Evolutionary conservation across 805 yeast genomes (phyloP), one percentile per base, ranked within the genome.

Genomic region (Cyberlindnera bimundalis): DNA sequence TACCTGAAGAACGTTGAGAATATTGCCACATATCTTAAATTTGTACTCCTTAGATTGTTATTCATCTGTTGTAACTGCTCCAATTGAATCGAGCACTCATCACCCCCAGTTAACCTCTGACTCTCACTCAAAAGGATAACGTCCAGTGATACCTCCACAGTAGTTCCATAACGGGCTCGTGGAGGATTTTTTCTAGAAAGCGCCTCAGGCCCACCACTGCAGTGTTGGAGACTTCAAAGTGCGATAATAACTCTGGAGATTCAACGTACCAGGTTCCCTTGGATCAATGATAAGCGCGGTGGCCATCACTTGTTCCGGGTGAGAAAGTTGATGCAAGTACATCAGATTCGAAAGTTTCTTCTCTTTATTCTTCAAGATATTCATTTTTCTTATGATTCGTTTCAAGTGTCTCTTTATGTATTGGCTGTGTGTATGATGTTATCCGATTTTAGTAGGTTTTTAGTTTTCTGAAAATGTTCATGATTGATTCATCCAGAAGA

Each of bases 191-290:
- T 56, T 18, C 51, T 36, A n/a, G 40, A 33, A 43, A 51, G 50
- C 36, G 50, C 61, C 53, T 57, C 61, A 57, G 58, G 58, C 50
- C 47, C 56, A 54, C 61, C 61, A 57, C 54, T 55, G 53, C 18
- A 49, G 42, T 27, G 50, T 45, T 40, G 59, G 58, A 28, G 47
- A 26, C 17, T 18, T 14, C 45, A 49, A 37, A 38, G 53, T 37
- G 34, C 45, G 44, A 37, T 47, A 38, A 43, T 54, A 52, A 28
- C 43, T 40, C 31, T 39, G 39, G 17, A 48, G 26, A 7, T 34
- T 33, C 39, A 48, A 19, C 28, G 43, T 41, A 3, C 34, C 14
- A 24, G 39, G 47, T 3, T 39, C 28, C 10, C 27, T 38, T n/a
- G 51, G 47, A 31, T 47, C 47, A 17, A 41, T 42, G 7, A 39